Evolutionary conservation across 805 yeast species (phyloP).

Genomic region (Yarrowia sp.): DNA sequence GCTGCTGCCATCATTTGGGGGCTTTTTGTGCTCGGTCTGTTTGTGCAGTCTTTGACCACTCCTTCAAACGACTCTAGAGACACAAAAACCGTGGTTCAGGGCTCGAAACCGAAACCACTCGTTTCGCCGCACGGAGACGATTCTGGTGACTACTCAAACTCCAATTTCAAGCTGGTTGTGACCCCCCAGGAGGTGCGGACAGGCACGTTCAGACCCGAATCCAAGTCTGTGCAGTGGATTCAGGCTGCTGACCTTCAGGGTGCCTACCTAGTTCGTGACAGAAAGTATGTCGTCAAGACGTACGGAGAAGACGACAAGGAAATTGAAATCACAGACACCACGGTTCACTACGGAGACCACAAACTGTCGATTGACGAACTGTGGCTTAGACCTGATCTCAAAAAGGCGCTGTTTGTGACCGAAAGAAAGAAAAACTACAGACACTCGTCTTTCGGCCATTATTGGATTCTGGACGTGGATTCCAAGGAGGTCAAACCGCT

Average conservation of each 20-base stretch:
- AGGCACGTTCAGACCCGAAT: slow-evolving; percentile 6
- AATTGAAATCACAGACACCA: slow-evolving; percentile 3
- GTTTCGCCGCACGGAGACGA: neutral
- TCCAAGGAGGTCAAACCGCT: slow-evolving; percentile 39
- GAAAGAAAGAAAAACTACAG: slow-evolving; percentile 56
- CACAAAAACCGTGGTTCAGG: neutral
- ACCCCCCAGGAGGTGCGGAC: neutral
- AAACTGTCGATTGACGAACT: slow-evolving; percentile 45
- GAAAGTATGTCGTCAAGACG: slow-evolving; percentile 8
- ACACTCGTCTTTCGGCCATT: slow-evolving; percentile 60
- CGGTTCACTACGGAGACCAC: slow-evolving; percentile 19
- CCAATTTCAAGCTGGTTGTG: neutral
- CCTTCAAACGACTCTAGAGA: neutral
- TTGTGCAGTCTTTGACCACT: neutral
- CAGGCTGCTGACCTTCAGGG: slow-evolving; percentile 8
- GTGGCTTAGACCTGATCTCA: slow-evolving; percentile 45
- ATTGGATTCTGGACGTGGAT: slow-evolving; percentile 58
- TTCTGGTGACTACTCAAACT: neutral
- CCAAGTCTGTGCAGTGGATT: slow-evolving; percentile 18
- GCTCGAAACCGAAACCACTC: neutral
- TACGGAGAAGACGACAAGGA: slow-evolving; percentile 7
- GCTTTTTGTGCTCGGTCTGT: slow-evolving; percentile 1
- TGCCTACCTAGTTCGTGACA: neutral
- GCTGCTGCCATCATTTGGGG: slow-evolving; percentile 6
- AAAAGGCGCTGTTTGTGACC: slow-evolving; percentile 54